These are phyloP conservation scores for Yamadazyma pseudoaaseri DNA, from an alignment of 1,139 yeast genomes.

Conservation along the genomic window DNA sequence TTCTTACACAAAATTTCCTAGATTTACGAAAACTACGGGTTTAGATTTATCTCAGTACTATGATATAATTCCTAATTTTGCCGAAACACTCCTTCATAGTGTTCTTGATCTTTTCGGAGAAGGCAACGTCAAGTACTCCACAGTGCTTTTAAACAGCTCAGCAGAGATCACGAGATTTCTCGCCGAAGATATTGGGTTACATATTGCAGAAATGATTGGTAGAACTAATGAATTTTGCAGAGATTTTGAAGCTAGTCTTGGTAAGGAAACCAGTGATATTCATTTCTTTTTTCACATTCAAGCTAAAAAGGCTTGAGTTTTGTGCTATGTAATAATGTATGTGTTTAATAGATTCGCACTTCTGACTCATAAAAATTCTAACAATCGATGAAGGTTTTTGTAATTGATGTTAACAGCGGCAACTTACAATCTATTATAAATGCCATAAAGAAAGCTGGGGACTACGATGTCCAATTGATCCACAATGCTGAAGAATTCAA, in stretches of 20 bases:
- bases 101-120: slow-evolving; percentile 32
- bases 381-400: slow-evolving; percentile 25
- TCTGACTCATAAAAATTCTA: slow-evolving; percentile 1
- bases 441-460: slow-evolving; percentile 76
- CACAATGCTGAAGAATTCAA: slow-evolving; percentile 35
- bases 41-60: slow-evolving; percentile 20
- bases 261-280: slow-evolving; percentile 17
- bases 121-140: slow-evolving; percentile 31
- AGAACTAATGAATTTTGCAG: slow-evolving; percentile 29
- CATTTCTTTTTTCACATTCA: slow-evolving; percentile 33
- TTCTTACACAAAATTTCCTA: slow-evolving; percentile 18
- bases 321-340: neutral
- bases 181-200: slow-evolving; percentile 29
- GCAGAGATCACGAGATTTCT: slow-evolving; percentile 35
- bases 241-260: slow-evolving; percentile 18
- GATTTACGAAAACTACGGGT: slow-evolving; percentile 14
- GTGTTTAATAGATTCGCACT: neutral
- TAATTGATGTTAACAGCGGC: slow-evolving; percentile 95
- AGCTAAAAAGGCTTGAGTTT: slow-evolving; percentile 22
- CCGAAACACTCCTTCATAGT: slow-evolving; percentile 22
- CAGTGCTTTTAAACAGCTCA: slow-evolving; percentile 28
- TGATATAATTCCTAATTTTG: slow-evolving; percentile 27
- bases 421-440: slow-evolving; percentile 85
- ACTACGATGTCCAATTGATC: slow-evolving; percentile 55
- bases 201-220: slow-evolving; percentile 36